These are phyloP conservation scores for Emericellopsis cladophorae DNA, from an alignment of 2,329 filamentous ascomycete genomes.

Conservation along the genomic window DNA sequence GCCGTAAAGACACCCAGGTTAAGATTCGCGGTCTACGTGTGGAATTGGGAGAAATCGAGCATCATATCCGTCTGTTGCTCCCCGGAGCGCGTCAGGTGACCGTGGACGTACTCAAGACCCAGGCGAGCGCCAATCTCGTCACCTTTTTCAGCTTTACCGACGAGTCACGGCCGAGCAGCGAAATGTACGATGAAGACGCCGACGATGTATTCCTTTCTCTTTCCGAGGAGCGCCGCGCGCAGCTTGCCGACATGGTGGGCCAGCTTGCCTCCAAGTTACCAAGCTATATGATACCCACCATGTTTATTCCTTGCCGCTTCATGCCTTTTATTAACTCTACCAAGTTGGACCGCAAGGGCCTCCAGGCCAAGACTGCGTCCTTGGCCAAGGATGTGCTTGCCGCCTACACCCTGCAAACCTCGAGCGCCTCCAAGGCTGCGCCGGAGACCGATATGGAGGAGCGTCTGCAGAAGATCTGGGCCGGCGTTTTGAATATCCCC, in stretches of 20 bases:
- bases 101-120: neutral
- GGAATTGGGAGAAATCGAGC: slow-evolving; percentile 2
- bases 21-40: slow-evolving; percentile 3
- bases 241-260: neutral
- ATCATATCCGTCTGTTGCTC: neutral
- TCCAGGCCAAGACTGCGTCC: slow-evolving; percentile 1
- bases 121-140: neutral
- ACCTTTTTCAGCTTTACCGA: neutral
- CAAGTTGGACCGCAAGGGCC: slow-evolving; percentile 17
- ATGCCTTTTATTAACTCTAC: slow-evolving; percentile 29
- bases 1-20: slow-evolving; percentile 24
- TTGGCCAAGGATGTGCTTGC: slow-evolving; percentile 4
- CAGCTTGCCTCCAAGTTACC: slow-evolving; percentile 1
- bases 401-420: slow-evolving; percentile 10
- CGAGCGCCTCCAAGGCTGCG: slow-evolving; percentile 6
- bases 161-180: neutral
- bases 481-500: slow-evolving; percentile 2
- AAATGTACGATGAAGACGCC: neutral
- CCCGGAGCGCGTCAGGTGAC: neutral
- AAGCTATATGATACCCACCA: slow-evolving; percentile 6
- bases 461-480: slow-evolving; percentile 19
- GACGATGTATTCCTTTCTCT: slow-evolving; percentile 3
- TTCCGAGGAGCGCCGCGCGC: neutral
- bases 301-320: slow-evolving; percentile 3
- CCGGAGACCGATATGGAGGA: slow-evolving; percentile 9